A percentile compares a stretch with the other conserved stretches of the same genome.
Conservation (phyloP, 331 rosid species). For the Spiraea crenata region DNA sequence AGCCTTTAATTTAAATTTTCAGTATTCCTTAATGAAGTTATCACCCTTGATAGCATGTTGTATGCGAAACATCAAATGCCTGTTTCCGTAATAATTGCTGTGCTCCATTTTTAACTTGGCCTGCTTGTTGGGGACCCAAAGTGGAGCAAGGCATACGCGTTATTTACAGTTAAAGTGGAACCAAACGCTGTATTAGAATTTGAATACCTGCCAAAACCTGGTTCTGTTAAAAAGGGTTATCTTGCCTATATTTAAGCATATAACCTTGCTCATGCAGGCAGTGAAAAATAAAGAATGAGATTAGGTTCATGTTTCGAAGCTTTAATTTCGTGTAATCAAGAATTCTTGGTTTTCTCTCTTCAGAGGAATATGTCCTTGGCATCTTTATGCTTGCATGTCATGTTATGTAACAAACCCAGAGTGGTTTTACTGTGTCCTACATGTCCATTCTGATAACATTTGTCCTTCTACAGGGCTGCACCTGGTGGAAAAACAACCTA, state of each 20-base stretch:
- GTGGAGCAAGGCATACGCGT: not conserved
- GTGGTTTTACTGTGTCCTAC: not conserved
- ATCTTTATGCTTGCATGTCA: not conserved
- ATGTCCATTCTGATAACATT: not conserved
- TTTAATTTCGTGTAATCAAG: not conserved
- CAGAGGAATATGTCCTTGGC: not conserved
- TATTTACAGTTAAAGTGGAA: not conserved
- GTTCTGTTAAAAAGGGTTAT: slow-evolving; percentile 2
- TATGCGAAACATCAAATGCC: not conserved
- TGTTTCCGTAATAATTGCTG: not conserved
- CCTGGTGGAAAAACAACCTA: slow-evolving; percentile 98
- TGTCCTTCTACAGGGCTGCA: slow-evolving; percentile 49
- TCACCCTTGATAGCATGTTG: not conserved
- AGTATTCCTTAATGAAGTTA: not conserved
- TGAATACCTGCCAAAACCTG: not conserved
- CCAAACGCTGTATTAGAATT: not conserved
- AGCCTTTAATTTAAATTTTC: not conserved
- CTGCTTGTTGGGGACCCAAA: not conserved
- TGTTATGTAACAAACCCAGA: not conserved
- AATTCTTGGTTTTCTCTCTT: not conserved
- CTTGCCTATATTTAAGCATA: not conserved
- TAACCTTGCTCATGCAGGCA: not conserved
- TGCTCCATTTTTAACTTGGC: not conserved
- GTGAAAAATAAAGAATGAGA: not conserved
- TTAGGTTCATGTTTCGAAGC: not conserved